A percentile compares a stretch with the other conserved stretches of the same genome.
These are phyloP conservation scores for Cinnamomum chago DNA, from an alignment of 164 flowering plant species.

Conservation along the genomic window DNA sequence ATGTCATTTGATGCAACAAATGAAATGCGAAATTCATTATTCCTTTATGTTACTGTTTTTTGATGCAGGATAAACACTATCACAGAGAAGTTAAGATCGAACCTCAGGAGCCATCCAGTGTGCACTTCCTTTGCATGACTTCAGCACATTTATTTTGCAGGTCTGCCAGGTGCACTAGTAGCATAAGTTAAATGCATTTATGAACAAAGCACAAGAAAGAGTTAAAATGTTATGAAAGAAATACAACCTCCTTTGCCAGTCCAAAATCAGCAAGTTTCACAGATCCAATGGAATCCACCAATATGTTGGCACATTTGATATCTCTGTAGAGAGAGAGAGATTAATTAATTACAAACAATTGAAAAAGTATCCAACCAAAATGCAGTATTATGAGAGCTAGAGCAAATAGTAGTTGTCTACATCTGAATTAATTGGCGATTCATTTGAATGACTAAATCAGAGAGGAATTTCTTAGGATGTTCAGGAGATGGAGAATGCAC, in stretches of 20 bases:
- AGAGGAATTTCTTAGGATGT: no score
- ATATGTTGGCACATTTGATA: constrained; percentile 94
- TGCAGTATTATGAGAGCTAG: neutral
- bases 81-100: constrained; percentile 20
- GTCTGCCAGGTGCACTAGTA: constrained; percentile 41
- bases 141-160: constrained; percentile 67
- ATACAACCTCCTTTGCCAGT: constrained; percentile 77
- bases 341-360: neutral
- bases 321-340: constrained; percentile 38
- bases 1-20: neutral
- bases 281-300: constrained; percentile 75
- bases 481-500: no score
- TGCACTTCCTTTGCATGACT: constrained; percentile 91
- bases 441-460: no score
- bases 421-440: neutral
- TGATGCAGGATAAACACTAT: neutral
- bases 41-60: neutral
- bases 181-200: constrained; percentile 1
- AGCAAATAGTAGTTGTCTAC: neutral
- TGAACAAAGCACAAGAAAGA: neutral
- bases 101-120: constrained; percentile 99
- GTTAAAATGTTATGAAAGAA: neutral
- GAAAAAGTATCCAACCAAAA: neutral
- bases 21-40: neutral
- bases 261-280: constrained; percentile 99